Evolutionary conservation across 345 rosid genomes (phyloP).

Genomic region (Heritiera fomes): DNA sequence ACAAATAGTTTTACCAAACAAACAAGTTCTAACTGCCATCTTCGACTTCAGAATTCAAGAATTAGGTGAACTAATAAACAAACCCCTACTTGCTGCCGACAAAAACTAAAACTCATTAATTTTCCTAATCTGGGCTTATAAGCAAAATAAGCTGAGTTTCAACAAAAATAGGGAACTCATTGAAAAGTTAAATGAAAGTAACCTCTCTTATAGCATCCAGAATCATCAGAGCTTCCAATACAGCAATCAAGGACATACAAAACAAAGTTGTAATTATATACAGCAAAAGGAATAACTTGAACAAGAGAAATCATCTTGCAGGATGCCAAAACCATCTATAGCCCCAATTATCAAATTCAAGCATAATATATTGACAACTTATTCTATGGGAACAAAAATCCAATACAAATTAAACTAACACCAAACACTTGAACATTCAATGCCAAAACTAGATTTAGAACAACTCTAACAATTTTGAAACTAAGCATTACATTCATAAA

Average conservation of each 20-base stretch:
- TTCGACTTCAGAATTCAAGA: background rate
- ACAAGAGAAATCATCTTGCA: background rate
- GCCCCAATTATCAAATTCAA: background rate
- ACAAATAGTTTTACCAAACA: background rate
- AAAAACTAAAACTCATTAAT: background rate
- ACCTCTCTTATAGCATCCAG: background rate
- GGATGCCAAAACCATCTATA: background rate
- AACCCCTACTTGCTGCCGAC: constrained; percentile 3
- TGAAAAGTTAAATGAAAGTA: background rate
- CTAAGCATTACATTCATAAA: background rate
- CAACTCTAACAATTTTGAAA: background rate
- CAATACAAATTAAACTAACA: background rate
- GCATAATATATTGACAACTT: background rate
- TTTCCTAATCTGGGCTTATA: background rate
- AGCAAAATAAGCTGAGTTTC: background rate
- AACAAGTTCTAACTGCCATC: constrained; percentile 15
- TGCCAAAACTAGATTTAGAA: background rate
- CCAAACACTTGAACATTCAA: background rate
- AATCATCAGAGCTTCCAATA: background rate
- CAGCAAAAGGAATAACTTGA: background rate
- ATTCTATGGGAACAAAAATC: background rate
- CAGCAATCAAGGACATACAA: background rate
- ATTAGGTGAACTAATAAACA: constrained; percentile 20
- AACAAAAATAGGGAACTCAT: background rate
- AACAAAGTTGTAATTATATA: background rate